Evolutionary conservation across 768 basidiomycete species (phyloP), one percentile per base, ranked within the genome.

Genomic region (Hypholoma fasciculare): DNA sequence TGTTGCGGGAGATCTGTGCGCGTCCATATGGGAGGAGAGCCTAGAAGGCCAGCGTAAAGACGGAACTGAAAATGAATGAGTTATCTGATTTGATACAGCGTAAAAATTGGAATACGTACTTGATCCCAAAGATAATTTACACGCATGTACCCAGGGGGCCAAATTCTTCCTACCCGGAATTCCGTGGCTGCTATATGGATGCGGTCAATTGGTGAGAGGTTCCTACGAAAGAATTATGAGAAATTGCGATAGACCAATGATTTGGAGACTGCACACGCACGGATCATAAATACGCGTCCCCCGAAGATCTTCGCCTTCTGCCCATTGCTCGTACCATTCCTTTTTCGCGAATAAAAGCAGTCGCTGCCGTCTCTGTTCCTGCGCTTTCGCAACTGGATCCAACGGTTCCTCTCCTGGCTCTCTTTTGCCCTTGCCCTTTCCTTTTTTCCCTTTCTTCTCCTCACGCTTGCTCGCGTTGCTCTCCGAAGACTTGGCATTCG

Each of bases 291-390:
- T 59, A 49, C 57, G 72, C 16, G 65, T 71, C 39, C 75, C 70
- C 57, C 85, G 72, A 50, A 79, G 68, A 56, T 80, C 73, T 65
- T 90, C 88, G 12, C 75, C 77, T 52, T 86, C 84, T 37, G 78
- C 80, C 89, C 90, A 92, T 27, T 81, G 74, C 55, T 89, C 82
- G 72, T 81, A 89, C 90, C 90, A 92, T 39, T 75, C 74, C 59
- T 69, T 76, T 30, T 67, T 65, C 16, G 65, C 61, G 36, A 68
- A 68, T 26, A 68, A 19, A 30, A 61, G 12, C 11, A 59, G 27
- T 39, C 61, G 56, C 39, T 62, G 60, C 26, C 49, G 36, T 48
- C 51, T 60, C 58, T 61, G 58, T 46, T 66, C 67, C 43, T 62
- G 49, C 0, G 65, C 67, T 38, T 61, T 59, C 14, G 54, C 58